Base-by-base conservation (phyloP, 805 yeast species). In the Metschnikowia proteae region DNA sequence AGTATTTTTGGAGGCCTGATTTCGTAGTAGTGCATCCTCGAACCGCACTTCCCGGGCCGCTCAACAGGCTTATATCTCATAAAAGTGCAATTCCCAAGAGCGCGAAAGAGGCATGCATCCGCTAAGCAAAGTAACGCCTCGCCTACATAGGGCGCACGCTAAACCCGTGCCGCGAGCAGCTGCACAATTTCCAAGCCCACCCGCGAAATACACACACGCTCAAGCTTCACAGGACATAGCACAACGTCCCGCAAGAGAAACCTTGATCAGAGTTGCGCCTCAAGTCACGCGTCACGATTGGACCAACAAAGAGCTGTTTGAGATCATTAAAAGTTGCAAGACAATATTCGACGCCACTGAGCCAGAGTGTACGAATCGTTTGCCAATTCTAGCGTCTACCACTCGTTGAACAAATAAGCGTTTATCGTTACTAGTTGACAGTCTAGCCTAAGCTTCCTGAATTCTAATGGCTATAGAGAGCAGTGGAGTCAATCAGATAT, bases 401-500 rank as follows among this genome's bases (percentile, higher is more conserved):
- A 38, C 29, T 30, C 43, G 42, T 13, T 26, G 34, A 39, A 30
- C 23, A 13, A 42, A 26, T 42, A 38, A 27, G 27, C 25, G 31
- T 27, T 11, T 33, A 26, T 13, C 38, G 10, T 33, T 42, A 9
- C 25, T 5, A 37, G 10, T 8, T 25, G 10, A 17, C 2, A 26
- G 10, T 7, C 13, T 4, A 30, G 17, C 27, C 8, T n/a, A 30
- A 22, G 27, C 28, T 7, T 30, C n/a, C 13, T 6, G 22, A 10
- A 26, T 22, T 27, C 31, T 23, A 39, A 48, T 52, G 66, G 66
- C 63, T 32, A 84, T 84, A 89, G 87, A 84, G 58, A 71, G 79
- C 30, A 70, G 68, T 53, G 95, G 91, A 29, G 82, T 84, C 48
- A 72, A 74, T 45, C 96, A 86, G 65, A 86, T 92, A 26, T 79